These are phyloP conservation scores for Fusarium denticulatum DNA, from an alignment of 2,329 filamentous ascomycete genomes.

Conservation along the genomic window DNA sequence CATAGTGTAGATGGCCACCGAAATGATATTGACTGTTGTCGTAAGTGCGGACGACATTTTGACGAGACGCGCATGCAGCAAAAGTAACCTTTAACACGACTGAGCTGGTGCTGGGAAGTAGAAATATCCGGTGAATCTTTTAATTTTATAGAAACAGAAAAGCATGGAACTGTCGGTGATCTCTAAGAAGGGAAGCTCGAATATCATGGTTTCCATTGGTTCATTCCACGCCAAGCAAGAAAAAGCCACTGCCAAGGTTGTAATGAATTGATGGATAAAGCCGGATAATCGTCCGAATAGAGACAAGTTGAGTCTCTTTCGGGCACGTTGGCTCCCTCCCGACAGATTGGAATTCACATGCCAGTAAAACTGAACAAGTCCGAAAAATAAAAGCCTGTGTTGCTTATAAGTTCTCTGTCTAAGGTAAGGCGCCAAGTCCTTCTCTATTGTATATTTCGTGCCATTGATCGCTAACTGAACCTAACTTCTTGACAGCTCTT, in stretches of 20 bases:
- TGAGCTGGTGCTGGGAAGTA: background rate
- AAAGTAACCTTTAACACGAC: rapidly evolving
- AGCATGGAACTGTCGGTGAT: background rate
- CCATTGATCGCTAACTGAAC: background rate
- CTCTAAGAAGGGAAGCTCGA: background rate
- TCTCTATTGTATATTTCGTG: too few relatives aligned
- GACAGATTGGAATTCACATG: background rate
- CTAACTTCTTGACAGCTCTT: background rate
- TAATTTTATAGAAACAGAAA: background rate
- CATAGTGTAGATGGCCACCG: background rate
- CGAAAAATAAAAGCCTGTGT: too few relatives aligned
- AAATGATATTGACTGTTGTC: background rate
- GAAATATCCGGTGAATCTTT: background rate
- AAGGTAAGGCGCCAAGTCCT: background rate
- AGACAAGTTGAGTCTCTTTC: background rate
- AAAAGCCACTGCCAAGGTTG: background rate
- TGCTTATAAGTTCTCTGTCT: rapidly evolving
- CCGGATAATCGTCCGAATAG: background rate
- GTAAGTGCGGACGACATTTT: background rate
- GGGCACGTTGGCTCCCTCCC: background rate
- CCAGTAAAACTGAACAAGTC: too few relatives aligned
- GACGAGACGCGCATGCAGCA: too few relatives aligned
- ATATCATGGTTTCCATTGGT: background rate
- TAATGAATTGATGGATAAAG: background rate
- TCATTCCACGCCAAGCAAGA: background rate